A percentile compares a stretch with the other conserved stretches of the same genome.
Conservation (phyloP, 148 eudicot genomes). For the Camellia granthamiana region DNA sequence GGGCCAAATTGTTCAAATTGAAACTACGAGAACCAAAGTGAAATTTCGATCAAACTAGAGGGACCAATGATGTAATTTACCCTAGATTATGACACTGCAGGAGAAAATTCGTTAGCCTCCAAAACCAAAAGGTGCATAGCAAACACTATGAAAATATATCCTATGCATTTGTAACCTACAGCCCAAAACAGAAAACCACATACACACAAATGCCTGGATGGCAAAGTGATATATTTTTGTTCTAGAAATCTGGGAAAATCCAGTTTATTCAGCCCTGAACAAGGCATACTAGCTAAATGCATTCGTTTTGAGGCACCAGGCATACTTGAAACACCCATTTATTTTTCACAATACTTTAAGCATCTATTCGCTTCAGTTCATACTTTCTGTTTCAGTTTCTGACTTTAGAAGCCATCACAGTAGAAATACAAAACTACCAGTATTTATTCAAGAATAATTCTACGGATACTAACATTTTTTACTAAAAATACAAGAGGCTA, state of each 20-base stretch:
- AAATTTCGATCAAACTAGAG: no score
- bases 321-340: background rate
- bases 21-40: no score
- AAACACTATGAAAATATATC: background rate
- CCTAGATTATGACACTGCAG: no score
- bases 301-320: background rate
- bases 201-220: no score
- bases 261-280: background rate
- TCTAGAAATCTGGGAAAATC: background rate
- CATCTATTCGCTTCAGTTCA: background rate
- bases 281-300: background rate
- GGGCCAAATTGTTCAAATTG: no score
- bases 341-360: background rate
- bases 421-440: background rate
- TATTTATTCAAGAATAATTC: background rate
- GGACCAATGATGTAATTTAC: no score
- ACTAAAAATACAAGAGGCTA: no score
- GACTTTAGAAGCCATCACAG: no score
- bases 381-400: no score
- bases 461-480: no score
- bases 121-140: background rate
- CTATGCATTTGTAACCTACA: background rate
- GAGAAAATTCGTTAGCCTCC: background rate
- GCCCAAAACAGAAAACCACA: no score
- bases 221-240: background rate